Evolutionary conservation across 441 rosid species (phyloP), one percentile per base, ranked within the genome.

Genomic region (Isatis lusitanica): DNA sequence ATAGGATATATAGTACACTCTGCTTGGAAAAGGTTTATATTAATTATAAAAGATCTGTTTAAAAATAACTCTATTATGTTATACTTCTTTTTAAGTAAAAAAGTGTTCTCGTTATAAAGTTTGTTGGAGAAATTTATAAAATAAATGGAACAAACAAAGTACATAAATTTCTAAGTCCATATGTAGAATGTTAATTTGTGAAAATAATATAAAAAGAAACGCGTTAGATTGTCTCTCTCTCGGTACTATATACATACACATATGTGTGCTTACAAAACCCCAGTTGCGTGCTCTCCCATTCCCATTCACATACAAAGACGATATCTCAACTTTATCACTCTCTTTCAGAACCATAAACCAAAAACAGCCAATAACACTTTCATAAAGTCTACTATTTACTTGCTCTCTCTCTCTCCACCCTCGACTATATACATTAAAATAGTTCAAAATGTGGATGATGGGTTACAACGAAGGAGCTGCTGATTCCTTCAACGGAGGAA

Each of bases 401-500:
- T 38, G 43, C 6, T 1, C 5, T 46, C 56, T 31, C 13, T 24
- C 75, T 39, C 60, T 21, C 17, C 16, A 13, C 16, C 16, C 38
- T 71, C 52, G 8, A 28, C 4, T 17, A 18, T n/a, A n/a, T 18
- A 60, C 57, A 42, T 9, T 11, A 8, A 35, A 2, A 48, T 48
- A 24, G 3, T n/a, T 40, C 12, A 51, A 73, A 68, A 73, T 78
- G 78, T 74, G 82, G 97, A 94, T 83, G 89, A 83, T 94, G 94
- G 98, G 93, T 74, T 94, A 83, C 81, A 84, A 78, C 62, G 97
- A 92, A 58, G 86, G 86, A 26, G 89, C 84, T 48, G 87, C 86
- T 36, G 81, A 88, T 80, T 83, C 84, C 85, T 73, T 86, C 73
- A 62, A 83, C 31, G 94, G 89, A 69, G 88, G 87, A 33, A 80